Evolutionary conservation across 1,284 basidiomycete species (phyloP), one percentile per base, ranked within the genome.

Genomic region (Sporisorium exsertum): DNA sequence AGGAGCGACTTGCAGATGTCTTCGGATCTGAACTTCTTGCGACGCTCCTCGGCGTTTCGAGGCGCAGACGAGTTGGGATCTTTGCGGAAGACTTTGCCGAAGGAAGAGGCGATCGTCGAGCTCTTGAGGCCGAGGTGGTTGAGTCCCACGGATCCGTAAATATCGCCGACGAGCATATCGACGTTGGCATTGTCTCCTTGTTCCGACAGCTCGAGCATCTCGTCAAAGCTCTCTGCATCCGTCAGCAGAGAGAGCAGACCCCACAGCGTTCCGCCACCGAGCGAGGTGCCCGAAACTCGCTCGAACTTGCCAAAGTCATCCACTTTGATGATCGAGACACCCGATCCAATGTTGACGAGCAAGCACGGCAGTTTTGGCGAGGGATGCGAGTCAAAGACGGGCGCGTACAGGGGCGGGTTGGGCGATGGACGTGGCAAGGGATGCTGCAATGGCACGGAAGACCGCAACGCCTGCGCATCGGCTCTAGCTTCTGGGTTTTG

Each of bases 261-360:
- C 97, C 97, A 99, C 20, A 99, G 88, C n/a, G 97, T 99, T 40
- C 96, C 97, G n/a, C 97, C 97, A 49, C 97, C 97, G 52, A 99
- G 87, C 87, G 94, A 95, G 47, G 97, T 99, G 27, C 97, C 97
- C 76, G 93, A 95, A 50, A 99, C 93, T 82, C 97, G 92, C 88
- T 99, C 97, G 84, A 93, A 99, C 72, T 89, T 91, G 26, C 97
- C 97, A 85, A 95, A 93, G 79, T 94, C 94, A 83, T 98, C 94
- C 5, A 99, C 93, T 87, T 94, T 95, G 88, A 99, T 95, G 81
- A 99, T 94, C 40, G 94, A 96, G 42, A 99, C 96, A 57, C 97
- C 97, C 33, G 93, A 95, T 13, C 96, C 96, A 71, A 99, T 99
- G 87, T 99, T 99, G 79, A 99, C 97, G 26, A 99, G 90, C 82